Percentiles rank a stretch among this genome's conserved stretches.
Evolutionary conservation across 495 filamentous ascomycete genomes (phyloP).

Genomic region (Annulohypoxylon stygium): DNA sequence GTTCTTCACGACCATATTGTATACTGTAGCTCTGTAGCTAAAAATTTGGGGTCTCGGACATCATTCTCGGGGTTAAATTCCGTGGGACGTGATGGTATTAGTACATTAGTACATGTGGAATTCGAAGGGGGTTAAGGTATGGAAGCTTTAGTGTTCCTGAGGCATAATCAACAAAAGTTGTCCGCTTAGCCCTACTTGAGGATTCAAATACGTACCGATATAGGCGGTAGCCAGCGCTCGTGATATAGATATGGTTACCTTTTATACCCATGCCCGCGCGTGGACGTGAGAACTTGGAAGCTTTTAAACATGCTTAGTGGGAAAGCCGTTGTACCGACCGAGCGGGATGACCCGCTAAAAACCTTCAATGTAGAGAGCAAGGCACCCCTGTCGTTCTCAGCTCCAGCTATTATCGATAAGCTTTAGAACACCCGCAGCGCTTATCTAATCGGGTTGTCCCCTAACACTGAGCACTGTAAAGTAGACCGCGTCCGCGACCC

Average conservation of each 20-base stretch:
- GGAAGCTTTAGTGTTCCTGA: neutral
- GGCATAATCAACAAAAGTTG: neutral
- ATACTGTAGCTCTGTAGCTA: neutral
- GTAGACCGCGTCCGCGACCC: constrained; percentile 26
- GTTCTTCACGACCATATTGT: neutral
- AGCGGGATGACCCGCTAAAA: neutral
- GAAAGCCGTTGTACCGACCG: neutral
- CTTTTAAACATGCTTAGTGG: neutral
- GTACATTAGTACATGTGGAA: neutral
- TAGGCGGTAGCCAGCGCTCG: neutral
- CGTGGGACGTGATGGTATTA: neutral
- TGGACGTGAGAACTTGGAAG: neutral
- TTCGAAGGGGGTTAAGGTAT: neutral
- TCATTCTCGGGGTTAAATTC: constrained; percentile 3
- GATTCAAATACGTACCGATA: neutral
- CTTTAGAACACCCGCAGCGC: neutral
- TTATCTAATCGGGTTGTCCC: neutral
- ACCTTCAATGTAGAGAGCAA: neutral
- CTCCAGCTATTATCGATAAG: constrained; percentile 4
- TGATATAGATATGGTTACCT: neutral
- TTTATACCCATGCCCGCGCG: neutral
- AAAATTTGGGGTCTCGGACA: neutral
- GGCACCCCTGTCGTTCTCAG: neutral
- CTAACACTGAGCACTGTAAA: neutral
- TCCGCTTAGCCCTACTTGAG: neutral